Base-by-base conservation (phyloP, 2,329 filamentous ascomycete genomes). In the Colletotrichum incanum region DNA sequence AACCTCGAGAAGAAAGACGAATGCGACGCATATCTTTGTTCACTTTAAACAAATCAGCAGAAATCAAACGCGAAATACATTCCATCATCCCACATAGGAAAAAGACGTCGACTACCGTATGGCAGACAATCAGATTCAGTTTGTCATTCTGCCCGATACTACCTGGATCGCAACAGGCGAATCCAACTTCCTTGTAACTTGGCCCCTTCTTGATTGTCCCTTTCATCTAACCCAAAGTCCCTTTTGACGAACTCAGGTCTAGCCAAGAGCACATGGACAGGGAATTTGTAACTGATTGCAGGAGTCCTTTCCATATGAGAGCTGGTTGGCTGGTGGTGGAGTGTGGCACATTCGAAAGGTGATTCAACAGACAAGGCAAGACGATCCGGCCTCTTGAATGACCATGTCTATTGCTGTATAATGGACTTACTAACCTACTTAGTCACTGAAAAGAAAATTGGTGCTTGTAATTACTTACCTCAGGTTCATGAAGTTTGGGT, bases 221-320 rank as follows among this genome's bases (percentile, higher is more conserved):
- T 11, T 26, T 26, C 2, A 4, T 18, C 18, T 20, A 34, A 11
- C 26, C 26, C 1, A 5, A 11, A 5, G 3, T 9, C 4, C 11
- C 3, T 34, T 9, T n/a, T 6, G 1, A 2, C 2, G 8, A 18
- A 18, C 43, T 20, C 50, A 5, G 26, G 1, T 12, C 6, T 0
- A 11, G 16, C 9, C 28, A 5, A 14, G 28, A 12, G 4, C 1
- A 6, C 8, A 16, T 5, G 7, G 2, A 34, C 4, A 11, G 28
- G 18, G 2, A 34, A 2, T 49, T n/a, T 1, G 4, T n/a, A 26
- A 1, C 11, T 14, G 14, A 23, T 9, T 26, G 47, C 47, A 12
- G 47, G 23, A 6, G 6, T 26, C n/a, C 1, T n/a, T 5, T 6
- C 28, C 8, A 34, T 20, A 4, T 6, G 18, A 34, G 14, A 11